Evolutionary conservation across 768 basidiomycete species (phyloP).

Genomic region (Holtermannia corniformis): DNA sequence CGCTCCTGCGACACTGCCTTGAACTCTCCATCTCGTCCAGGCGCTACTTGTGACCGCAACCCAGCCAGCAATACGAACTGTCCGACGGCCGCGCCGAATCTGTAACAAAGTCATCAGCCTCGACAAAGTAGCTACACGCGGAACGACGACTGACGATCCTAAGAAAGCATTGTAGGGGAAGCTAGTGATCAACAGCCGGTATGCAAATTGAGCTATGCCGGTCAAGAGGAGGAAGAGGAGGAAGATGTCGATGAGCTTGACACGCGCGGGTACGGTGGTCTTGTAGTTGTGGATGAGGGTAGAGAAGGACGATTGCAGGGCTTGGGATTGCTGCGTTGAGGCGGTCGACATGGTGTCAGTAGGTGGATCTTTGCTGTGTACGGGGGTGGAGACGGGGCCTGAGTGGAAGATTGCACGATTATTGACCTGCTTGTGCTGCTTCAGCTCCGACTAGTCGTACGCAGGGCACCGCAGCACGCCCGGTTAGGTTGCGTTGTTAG

Average conservation of each 20-base stretch:
- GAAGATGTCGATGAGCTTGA: conserved; percentile 92
- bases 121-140: background rate
- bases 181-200: conserved; percentile 81
- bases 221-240: conserved; percentile 83
- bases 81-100: conserved; percentile 85
- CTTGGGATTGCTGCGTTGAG: conserved; percentile 12
- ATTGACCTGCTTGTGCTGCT: no score
- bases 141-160: conserved; percentile 79
- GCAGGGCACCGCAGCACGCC: no score
- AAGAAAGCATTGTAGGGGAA: conserved; percentile 97
- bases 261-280: conserved; percentile 64
- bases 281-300: conserved; percentile 49
- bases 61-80: conserved; percentile 95
- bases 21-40: conserved; percentile 49
- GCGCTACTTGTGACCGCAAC: conserved; percentile 83
- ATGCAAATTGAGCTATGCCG: conserved; percentile 80
- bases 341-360: no score
- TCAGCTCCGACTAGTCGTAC: no score
- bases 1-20: conserved; percentile 87
- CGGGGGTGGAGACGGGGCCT: no score
- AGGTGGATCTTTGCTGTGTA: no score
- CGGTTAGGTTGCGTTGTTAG: no score
- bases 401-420: no score
- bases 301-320: conserved; percentile 18
- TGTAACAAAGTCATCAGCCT: conserved; percentile 35